Conservation (phyloP, 768 basidiomycete species). For the Trametes cingulata region DNA sequence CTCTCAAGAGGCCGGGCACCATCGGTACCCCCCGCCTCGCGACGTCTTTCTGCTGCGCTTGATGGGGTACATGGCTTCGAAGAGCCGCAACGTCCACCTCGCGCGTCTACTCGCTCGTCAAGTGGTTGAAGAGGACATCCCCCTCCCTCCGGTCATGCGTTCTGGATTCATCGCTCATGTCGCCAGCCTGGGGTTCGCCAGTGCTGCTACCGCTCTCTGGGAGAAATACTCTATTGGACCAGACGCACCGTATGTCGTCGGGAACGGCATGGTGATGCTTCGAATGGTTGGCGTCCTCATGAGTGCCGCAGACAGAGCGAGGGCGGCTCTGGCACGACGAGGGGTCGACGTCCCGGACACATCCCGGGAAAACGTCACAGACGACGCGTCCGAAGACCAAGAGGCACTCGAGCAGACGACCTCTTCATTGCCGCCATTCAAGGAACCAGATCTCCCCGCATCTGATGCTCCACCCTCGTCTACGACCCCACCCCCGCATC, state of each 20-base stretch:
- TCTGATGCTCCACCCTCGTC: constrained; percentile 16
- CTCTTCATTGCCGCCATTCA: neutral
- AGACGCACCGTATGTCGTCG: constrained; percentile 40
- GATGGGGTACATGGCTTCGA: constrained; percentile 44
- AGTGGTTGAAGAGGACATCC: constrained; percentile 42
- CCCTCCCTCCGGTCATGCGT: constrained; percentile 47
- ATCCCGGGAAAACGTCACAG: constrained; percentile 10
- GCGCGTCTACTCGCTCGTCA: constrained; percentile 52
- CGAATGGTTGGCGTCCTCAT: constrained; percentile 53
- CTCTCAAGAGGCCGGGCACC: constrained; percentile 39
- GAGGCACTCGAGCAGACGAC: neutral
- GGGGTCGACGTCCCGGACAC: neutral
- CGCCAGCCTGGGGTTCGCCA: constrained; percentile 50
- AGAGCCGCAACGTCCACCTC: constrained; percentile 44
- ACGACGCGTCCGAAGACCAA: constrained; percentile 1
- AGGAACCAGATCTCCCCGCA: constrained; percentile 15
- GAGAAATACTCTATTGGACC: constrained; percentile 49
- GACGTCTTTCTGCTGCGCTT: constrained; percentile 51
- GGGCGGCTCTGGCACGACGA: neutral
- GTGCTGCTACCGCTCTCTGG: constrained; percentile 56
- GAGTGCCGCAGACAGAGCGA: constrained; percentile 20
- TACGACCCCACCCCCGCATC: constrained; percentile 18
- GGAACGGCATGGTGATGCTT: constrained; percentile 48
- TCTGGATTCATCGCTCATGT: constrained; percentile 48
- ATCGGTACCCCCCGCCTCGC: constrained; percentile 44